Percentiles rank a stretch among this genome's conserved stretches.
These are phyloP conservation scores for Fusarium heterosporum DNA, from an alignment of 2,329 filamentous ascomycete species.

Conservation along the genomic window DNA sequence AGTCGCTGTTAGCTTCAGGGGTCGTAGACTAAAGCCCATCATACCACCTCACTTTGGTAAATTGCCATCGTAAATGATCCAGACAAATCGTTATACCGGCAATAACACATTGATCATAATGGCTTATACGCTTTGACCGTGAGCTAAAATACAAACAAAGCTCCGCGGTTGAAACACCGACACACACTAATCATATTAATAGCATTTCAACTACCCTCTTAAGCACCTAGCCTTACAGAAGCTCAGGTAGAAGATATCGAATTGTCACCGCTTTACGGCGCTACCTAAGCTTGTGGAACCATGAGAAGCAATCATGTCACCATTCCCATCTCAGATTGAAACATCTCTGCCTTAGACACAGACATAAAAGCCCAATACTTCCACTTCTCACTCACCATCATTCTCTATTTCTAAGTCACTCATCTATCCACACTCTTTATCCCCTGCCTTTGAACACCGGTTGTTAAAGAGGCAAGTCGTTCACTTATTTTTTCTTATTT, in stretches of 20 bases:
- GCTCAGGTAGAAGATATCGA: not conserved
- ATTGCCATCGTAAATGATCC: too few relatives aligned
- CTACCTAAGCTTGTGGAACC: slow-evolving; percentile 8
- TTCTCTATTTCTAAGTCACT: slow-evolving; percentile 24
- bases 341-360: not conserved
- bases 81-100: too few relatives aligned
- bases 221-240: not conserved
- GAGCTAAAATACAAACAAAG: too few relatives aligned
- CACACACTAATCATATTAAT: not conserved
- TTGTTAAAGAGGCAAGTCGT: not conserved
- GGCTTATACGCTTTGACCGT: too few relatives aligned
- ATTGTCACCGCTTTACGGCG: slow-evolving; percentile 1
- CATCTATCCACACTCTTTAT: slow-evolving; percentile 20
- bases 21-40: not conserved
- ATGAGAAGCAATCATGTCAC: not conserved
- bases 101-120: too few relatives aligned
- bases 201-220: not conserved
- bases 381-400: not conserved
- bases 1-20: not conserved
- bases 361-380: slow-evolving; percentile 19
- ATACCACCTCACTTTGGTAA: not conserved
- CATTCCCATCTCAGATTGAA: not conserved
- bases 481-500: not conserved
- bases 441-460: slow-evolving; percentile 5
- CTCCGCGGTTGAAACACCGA: too few relatives aligned